Base-by-base conservation (phyloP, 352 stramenopile genomes). In the Elongisporangium prolatum region DNA sequence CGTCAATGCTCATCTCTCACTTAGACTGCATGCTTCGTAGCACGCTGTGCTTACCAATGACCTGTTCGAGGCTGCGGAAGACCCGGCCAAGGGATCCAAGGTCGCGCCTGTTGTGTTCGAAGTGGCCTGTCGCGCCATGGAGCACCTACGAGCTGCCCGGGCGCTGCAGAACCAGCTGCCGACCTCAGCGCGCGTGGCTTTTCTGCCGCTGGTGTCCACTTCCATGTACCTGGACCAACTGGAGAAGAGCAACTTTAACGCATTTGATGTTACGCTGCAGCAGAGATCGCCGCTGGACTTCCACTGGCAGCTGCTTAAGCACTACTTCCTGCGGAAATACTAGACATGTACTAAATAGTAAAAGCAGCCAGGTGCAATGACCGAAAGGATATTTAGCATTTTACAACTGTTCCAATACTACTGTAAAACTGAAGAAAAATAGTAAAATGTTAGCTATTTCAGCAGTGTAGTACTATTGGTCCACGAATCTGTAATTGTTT, bases 31-130 rank as follows among this genome's bases (percentile, higher is more conserved):
- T 17, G n/a, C n/a, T n/a, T n/a, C n/a, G n/a, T 63, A 44, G 25
- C 37, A 55, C 53, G 11, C 25, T 40, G 53, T 61, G 21, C 56
- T 63, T 11, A 64, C 40, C 24, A 63, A 91, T 37, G 74, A 93
- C 52, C 56, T 97, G 18, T 56, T 85, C 11, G 75, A 74, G 17
- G 78, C 71, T 2, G 72, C 72, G 0, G 74, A 92, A n/a, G 75
- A 93, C 34, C 71, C 74, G 0, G 68, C 70, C 16, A 60, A 83
- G 1, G 86, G 88, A 21, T 72, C 74, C 3, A 88, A 93, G 58
- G 71, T 92, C 11, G 73, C 86, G 5, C 88, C 91, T 0, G 88
- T 89, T 17, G 77, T 96, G 14, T 97, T 96, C 63, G 91, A 96
- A 18, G 80, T 97, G 10, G 88, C 89, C 8, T 94, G 86, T 44